phyloP scores from a whole-genome alignment of 2,329 filamentous ascomycete genomes.

The Didymella exigua region DNA sequence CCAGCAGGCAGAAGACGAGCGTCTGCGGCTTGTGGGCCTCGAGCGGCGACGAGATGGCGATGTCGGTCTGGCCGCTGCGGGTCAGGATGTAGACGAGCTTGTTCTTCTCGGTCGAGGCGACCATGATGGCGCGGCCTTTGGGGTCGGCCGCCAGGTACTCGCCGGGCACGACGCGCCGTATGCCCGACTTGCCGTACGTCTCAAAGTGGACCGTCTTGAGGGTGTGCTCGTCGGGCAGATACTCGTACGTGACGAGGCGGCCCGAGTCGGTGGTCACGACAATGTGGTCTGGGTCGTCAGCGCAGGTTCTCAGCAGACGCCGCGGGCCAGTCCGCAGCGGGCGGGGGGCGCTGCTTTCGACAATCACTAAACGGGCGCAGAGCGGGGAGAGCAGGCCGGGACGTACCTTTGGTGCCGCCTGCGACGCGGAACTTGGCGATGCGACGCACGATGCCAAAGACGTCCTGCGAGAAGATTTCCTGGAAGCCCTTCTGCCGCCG shows the following conservation, averaged over 20 bases:
- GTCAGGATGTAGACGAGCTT: constrained; percentile 99
- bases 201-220: constrained; percentile 92
- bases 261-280: constrained; percentile 96
- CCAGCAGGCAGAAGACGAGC: constrained; percentile 84
- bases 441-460: constrained; percentile 92
- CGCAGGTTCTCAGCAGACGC: constrained; percentile 38
- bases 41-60: constrained; percentile 95
- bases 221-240: constrained; percentile 80
- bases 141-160: constrained; percentile 96
- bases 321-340: constrained; percentile 32
- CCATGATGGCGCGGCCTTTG: constrained; percentile 91
- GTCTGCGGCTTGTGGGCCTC: constrained; percentile 95
- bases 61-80: constrained; percentile 88
- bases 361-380: constrained; percentile 56
- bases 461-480: constrained; percentile 86
- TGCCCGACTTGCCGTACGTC: constrained; percentile 96
- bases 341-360: constrained; percentile 44
- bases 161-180: constrained; percentile 90
- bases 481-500: constrained; percentile 83
- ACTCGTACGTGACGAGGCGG: constrained; percentile 92
- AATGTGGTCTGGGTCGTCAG: constrained; percentile 76
- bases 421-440: constrained; percentile 89
- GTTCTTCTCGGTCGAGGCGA: constrained; percentile 96
- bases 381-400: constrained; percentile 28
- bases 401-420: constrained; percentile 93